phyloP scores from a whole-genome alignment of 257 asterid genomes.

The Salvia miltiorrhiza region DNA sequence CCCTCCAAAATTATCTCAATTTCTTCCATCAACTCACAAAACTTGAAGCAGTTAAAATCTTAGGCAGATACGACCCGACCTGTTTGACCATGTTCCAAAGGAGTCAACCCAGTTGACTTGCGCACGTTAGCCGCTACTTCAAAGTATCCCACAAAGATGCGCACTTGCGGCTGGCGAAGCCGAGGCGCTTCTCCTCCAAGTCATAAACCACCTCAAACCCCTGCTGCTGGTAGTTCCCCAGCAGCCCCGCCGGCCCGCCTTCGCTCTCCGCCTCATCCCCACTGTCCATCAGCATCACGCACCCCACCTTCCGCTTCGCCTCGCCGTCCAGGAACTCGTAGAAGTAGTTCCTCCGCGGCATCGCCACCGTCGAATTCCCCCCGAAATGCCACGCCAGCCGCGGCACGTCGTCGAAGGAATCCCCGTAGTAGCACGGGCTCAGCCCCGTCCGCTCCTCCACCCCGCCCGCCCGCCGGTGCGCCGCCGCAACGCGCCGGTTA shows the following conservation, averaged over 20 bases:
- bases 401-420: constrained; percentile 31
- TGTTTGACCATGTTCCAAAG: too few species aligned
- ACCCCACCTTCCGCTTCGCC: constrained; percentile 53
- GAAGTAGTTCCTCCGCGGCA: constrained; percentile 81
- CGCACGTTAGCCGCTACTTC: too few species aligned
- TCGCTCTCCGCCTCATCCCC: constrained; percentile 66
- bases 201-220: constrained; percentile 98
- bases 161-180: constrained; percentile 81
- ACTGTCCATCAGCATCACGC: constrained; percentile 85
- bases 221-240: constrained; percentile 95
- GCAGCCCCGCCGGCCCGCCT: constrained; percentile 90
- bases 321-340: constrained; percentile 55
- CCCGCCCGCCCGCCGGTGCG: constrained; percentile 39
- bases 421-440: constrained; percentile 68
- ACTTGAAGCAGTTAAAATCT: too few species aligned
- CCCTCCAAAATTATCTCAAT: too few species aligned
- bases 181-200: constrained; percentile 65
- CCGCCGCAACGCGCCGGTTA: constrained; percentile 34
- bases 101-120: too few species aligned
- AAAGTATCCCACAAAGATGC: constrained; percentile 87
- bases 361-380: constrained; percentile 73
- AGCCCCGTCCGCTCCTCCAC: constrained; percentile 75
- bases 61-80: too few species aligned
- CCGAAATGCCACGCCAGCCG: constrained; percentile 56
- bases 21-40: too few species aligned